Base-by-base conservation (phyloP, 2,329 filamentous ascomycete species). In the Monosporascus ibericus region DNA sequence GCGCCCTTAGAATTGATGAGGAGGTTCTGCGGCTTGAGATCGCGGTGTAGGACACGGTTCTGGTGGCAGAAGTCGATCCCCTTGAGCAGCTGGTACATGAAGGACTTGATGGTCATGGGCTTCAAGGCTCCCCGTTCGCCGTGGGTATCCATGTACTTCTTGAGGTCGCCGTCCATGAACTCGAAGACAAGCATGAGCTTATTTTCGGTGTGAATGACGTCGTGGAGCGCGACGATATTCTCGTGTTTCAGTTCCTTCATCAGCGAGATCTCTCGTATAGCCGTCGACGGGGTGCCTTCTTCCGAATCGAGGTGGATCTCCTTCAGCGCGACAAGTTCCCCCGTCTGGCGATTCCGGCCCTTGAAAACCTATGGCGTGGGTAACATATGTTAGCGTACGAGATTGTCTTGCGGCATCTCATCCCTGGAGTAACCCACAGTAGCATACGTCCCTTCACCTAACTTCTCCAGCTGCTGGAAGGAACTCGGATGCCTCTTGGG, bases 241-340 rank as follows among this genome's bases (percentile, higher is more conserved):
- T 96, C 92, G 72, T 99, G 94, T 73, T 97, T 97, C 60, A 99
- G 81, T 74, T 99, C 94, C 74, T 99, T 99, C 94, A 99, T 97
- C 52, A 99, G 80, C 1, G 92, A 96, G 65, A 99, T 99, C 72
- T 99, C 94, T 65, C 94, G 90, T 69, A 99, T 99, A 47, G 94
- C 94, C 0, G 94, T 99, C 49, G 89, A 95, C 4, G 94, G 94
- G 0, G 94, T 99, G 63, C 94, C 94, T 76, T 99, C 94, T 76
- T 99, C 94, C 48, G 90, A 95, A 72, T 99, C 94, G 57, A 99
- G 88, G 69, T 99, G 94, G 63, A 99, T 99, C 74, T 99, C 94
- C 72, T 99, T 99, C 58, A 99, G 80, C 6, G 94, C 94, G 38
- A 99, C 94, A 55, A 96, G 86, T 72, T 96, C 92, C 66, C 94